phyloP scores from a whole-genome alignment of 1,139 yeast genomes.

The Meyerozyma elateridarum region DNA sequence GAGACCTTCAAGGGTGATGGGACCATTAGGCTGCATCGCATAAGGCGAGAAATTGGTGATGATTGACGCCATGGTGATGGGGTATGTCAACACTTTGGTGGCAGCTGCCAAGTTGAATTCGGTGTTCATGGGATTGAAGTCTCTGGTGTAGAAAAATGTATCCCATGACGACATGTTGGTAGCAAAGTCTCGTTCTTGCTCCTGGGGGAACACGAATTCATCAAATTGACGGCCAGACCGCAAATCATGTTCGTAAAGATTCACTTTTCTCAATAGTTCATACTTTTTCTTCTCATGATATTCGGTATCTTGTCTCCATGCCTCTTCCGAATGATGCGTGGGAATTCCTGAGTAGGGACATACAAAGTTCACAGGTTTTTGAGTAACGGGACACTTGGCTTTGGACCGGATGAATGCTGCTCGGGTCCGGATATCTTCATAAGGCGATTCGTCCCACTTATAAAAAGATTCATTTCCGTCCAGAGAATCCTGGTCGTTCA shows the following conservation, averaged over 20 bases:
- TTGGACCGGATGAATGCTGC: constrained; percentile 87
- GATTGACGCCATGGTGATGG: constrained; percentile 80
- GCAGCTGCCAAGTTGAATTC: constrained; percentile 95
- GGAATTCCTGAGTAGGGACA: constrained; percentile 96
- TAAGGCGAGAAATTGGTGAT: constrained; percentile 87
- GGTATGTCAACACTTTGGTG: constrained; percentile 90
- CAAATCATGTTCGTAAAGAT: constrained; percentile 89
- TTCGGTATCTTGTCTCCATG: constrained; percentile 76
- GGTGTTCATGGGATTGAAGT: constrained; percentile 92
- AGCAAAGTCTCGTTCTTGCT: constrained; percentile 70
- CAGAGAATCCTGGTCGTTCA: constrained; percentile 25
- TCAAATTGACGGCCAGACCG: constrained; percentile 92
- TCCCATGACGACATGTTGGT: constrained; percentile 89
- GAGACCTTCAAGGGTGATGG: constrained; percentile 85
- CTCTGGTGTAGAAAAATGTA: constrained; percentile 85
- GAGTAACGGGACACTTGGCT: constrained; percentile 90
- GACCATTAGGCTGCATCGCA: constrained; percentile 75
- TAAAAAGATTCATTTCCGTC: constrained; percentile 47
- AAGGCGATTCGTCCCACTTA: constrained; percentile 90
- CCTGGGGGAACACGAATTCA: constrained; percentile 88
- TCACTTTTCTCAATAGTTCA: constrained; percentile 77
- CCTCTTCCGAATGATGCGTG: constrained; percentile 85
- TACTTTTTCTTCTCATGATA: constrained; percentile 67
- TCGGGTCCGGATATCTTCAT: constrained; percentile 79
- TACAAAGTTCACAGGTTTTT: constrained; percentile 71